phyloP scores from a whole-genome alignment of 176 grass and related monocot genomes.

The Hsuehochloa calcarea region DNA sequence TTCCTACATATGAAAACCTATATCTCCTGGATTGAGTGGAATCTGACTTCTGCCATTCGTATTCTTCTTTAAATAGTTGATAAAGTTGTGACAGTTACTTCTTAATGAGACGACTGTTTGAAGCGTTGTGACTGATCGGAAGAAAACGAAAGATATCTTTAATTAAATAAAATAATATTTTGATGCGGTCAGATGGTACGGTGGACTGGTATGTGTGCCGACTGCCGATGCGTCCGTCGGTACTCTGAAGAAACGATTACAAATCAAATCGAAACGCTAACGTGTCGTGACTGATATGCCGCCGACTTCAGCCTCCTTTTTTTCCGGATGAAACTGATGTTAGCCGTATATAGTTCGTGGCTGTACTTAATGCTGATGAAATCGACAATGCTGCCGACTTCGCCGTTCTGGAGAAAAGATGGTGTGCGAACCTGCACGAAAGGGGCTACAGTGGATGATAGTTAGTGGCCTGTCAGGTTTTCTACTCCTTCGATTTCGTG shows the following conservation, averaged over 20 bases:
- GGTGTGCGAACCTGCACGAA: neutral
- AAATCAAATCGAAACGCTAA: neutral
- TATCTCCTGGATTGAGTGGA: no score
- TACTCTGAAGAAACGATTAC: neutral
- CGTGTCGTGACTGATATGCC: neutral
- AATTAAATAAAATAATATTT: no score
- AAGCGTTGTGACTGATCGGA: no score
- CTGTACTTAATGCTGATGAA: neutral
- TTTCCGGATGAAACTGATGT: neutral
- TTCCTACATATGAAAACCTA: no score
- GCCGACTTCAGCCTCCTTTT: neutral
- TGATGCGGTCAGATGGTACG: no score
- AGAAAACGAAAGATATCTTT: no score
- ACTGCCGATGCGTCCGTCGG: neutral
- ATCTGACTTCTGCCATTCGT: no score
- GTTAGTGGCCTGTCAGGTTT: neutral
- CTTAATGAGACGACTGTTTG: no score
- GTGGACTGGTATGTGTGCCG: neutral
- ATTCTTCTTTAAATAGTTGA: no score
- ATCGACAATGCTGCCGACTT: neutral
- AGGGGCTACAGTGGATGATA: neutral
- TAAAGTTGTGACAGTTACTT: no score
- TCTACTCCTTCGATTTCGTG: neutral
- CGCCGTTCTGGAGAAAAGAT: neutral
- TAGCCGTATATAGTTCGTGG: neutral